Evolutionary conservation across 495 filamentous ascomycete genomes (phyloP).

Genomic region (Echria macrotheca): DNA sequence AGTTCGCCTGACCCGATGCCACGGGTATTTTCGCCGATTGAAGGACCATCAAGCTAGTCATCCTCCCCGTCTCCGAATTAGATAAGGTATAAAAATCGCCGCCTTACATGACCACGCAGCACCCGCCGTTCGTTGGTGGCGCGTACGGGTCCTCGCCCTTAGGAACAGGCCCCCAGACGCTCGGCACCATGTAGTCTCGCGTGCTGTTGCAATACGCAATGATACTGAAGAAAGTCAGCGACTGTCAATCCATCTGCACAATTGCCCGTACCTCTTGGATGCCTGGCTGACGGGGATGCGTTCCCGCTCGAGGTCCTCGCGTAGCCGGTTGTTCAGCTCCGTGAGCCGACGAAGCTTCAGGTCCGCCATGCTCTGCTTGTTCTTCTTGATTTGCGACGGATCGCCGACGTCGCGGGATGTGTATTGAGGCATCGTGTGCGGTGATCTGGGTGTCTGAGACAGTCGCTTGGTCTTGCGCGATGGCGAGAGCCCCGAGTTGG

Average conservation of each 20-base stretch:
- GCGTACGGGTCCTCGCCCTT: constrained; percentile 95
- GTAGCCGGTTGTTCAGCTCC: constrained; percentile 88
- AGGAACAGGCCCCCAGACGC: constrained; percentile 89
- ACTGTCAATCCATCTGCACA: too few species aligned
- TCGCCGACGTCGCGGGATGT: constrained; percentile 54
- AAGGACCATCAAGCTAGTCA: constrained; percentile 1
- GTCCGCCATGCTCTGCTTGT: constrained; percentile 99
- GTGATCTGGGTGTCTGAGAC: too few species aligned
- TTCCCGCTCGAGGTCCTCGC: constrained; percentile 91
- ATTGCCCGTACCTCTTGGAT: constrained; percentile 65
- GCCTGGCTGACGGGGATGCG: constrained; percentile 94
- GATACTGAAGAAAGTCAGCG: too few species aligned
- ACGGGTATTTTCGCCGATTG: background rate
- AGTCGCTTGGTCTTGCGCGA: too few species aligned
- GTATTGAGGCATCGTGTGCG: constrained; percentile 46
- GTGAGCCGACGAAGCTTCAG: constrained; percentile 93
- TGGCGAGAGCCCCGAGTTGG: too few species aligned
- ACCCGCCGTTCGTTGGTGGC: constrained; percentile 81
- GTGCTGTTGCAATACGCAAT: constrained; percentile 95
- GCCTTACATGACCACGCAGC: constrained; percentile 86
- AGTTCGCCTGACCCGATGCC: background rate
- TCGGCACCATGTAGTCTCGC: constrained; percentile 98
- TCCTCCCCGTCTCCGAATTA: background rate
- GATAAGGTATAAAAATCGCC: too few species aligned
- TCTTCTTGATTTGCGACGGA: constrained; percentile 75